phyloP scores from a whole-genome alignment of 2,329 filamentous ascomycete species.

The Trichoderma sp. region DNA sequence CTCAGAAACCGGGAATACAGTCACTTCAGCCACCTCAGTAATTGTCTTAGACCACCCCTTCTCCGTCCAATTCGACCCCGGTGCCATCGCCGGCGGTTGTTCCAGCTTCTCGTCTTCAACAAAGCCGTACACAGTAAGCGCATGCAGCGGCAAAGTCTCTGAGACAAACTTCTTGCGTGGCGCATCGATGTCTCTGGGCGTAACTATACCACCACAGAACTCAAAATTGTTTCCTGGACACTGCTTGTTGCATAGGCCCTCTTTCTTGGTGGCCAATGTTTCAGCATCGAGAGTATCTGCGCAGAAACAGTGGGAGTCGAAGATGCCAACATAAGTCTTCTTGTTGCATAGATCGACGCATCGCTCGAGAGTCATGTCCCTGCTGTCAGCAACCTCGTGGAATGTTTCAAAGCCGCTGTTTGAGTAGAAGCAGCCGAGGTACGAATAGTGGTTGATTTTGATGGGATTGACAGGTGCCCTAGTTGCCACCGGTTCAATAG shows the following conservation, averaged over 20 bases:
- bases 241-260: slow-evolving; percentile 35
- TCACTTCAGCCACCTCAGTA: not conserved
- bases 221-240: slow-evolving; percentile 43
- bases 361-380: slow-evolving; percentile 40
- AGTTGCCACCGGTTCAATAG: slow-evolving; percentile 1
- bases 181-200: not conserved
- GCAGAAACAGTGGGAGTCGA: slow-evolving; percentile 46
- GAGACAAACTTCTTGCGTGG: not conserved
- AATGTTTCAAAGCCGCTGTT: slow-evolving; percentile 38
- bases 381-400: slow-evolving; percentile 27
- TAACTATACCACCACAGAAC: slow-evolving; percentile 43
- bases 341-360: slow-evolving; percentile 41
- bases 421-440: slow-evolving; percentile 45
- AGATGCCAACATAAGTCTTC: slow-evolving; percentile 41
- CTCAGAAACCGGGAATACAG: slow-evolving; percentile 9
- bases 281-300: slow-evolving; percentile 41
- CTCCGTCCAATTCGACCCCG: slow-evolving; percentile 20
- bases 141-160: slow-evolving; percentile 24
- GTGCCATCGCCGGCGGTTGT: slow-evolving; percentile 37
- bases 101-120: slow-evolving; percentile 31
- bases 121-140: slow-evolving; percentile 46
- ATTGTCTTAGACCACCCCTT: not conserved
- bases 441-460: slow-evolving; percentile 34
- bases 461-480: slow-evolving; percentile 31
- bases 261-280: slow-evolving; percentile 36